Percentiles rank a stretch among this genome's conserved stretches.
Conservation (phyloP, 805 yeast species). For the Yamadazyma insecticola region DNA sequence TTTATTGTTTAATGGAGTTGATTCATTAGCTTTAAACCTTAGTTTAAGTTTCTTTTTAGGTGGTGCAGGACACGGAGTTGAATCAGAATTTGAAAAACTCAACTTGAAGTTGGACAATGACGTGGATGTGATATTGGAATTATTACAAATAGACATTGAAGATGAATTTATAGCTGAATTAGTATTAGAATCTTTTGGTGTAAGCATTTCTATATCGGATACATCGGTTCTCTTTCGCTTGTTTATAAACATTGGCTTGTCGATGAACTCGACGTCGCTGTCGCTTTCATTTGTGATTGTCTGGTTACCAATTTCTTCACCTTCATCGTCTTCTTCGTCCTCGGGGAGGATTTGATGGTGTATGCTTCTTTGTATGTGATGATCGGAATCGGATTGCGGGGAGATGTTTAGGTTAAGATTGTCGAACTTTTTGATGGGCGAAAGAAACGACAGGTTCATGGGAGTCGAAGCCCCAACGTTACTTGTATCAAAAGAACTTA, state of each 20-base stretch:
- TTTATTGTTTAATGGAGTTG: conserved; percentile 12
- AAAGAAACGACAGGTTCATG: conserved; percentile 17
- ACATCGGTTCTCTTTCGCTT: conserved; percentile 20
- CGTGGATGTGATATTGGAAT: conserved; percentile 3
- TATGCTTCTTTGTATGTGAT: too few relatives aligned
- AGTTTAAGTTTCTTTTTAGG: conserved; percentile 31
- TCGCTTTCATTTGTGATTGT: conserved; percentile 21
- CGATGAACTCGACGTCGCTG: conserved; percentile 1
- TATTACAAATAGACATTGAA: conserved; percentile 10
- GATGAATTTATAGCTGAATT: background rate
- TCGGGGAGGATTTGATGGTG: too few relatives aligned
- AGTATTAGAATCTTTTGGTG: conserved; percentile 6
- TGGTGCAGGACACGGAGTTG: conserved; percentile 41
- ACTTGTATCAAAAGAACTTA: conserved; percentile 6
- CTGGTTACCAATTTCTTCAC: conserved; percentile 20
- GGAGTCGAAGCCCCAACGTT: conserved; percentile 11
- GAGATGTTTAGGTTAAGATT: conserved; percentile 27
- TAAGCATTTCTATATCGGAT: conserved; percentile 13
- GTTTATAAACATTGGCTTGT: conserved; percentile 17
- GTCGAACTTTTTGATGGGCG: conserved; percentile 34
- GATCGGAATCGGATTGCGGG: too few relatives aligned
- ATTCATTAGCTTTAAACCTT: conserved; percentile 16
- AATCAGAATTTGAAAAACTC: conserved; percentile 21
- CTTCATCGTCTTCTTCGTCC: conserved; percentile 10
- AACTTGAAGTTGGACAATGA: conserved; percentile 8